Percentiles rank a stretch among this genome's conserved stretches.
These are phyloP conservation scores for Selaginella tamariscina DNA, from an alignment of 75 land plant genomes.

Conservation along the genomic window DNA sequence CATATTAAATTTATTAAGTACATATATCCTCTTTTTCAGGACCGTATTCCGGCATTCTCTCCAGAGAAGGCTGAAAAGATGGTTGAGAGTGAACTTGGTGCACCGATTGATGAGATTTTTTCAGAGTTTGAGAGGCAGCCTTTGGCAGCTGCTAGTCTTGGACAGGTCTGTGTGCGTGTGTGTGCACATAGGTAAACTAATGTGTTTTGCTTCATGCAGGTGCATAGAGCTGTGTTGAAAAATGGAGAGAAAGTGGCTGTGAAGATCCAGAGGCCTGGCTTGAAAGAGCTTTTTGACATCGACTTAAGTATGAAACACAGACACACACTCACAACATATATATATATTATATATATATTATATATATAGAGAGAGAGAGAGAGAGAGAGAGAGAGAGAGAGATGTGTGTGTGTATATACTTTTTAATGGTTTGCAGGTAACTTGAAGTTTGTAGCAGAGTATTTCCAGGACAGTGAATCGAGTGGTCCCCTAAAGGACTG, in stretches of 20 bases:
- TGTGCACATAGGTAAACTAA: not conserved
- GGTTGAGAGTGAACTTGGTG: conserved; percentile 62
- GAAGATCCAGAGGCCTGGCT: conserved; percentile 94
- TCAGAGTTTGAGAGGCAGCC: conserved; percentile 77
- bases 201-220: conserved; percentile 32
- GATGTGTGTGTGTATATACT: not conserved
- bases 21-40: conserved; percentile 33
- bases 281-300: conserved; percentile 89
- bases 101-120: conserved; percentile 49
- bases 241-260: conserved; percentile 90
- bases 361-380: no score
- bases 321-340: not conserved
- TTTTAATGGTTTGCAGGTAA: conserved; percentile 42
- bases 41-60: conserved; percentile 92
- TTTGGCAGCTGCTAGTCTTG: conserved; percentile 99
- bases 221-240: conserved; percentile 80
- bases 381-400: no score
- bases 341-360: not conserved
- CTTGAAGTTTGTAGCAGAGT: conserved; percentile 83
- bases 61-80: conserved; percentile 56
- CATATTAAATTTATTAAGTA: not conserved
- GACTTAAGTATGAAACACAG: conserved; percentile 55
- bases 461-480: conserved; percentile 79
- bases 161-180: conserved; percentile 42
- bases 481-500: conserved; percentile 90